phyloP scores from a whole-genome alignment of 331 rosid genomes.

The Malus hybrid region DNA sequence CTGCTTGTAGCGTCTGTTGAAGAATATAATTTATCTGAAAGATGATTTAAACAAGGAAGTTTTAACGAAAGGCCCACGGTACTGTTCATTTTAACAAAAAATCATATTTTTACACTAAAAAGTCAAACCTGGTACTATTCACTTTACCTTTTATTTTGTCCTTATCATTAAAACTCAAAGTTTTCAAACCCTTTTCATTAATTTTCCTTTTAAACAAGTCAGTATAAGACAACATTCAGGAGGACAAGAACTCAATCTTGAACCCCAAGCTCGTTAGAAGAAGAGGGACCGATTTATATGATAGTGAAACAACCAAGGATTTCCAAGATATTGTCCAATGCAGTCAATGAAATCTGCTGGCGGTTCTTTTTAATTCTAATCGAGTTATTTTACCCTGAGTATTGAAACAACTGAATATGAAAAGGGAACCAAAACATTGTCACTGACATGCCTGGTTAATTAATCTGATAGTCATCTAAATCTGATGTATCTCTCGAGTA shows the following conservation, averaged over 20 bases:
- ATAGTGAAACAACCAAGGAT: no score
- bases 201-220: conserved; percentile 13
- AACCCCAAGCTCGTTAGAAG: neutral
- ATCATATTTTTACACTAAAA: no score
- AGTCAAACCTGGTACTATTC: no score
- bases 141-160: no score
- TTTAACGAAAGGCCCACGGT: no score
- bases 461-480: conserved; percentile 43
- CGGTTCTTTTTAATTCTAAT: neutral
- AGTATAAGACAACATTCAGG: neutral
- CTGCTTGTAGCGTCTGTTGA: conserved; percentile 71
- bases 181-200: no score
- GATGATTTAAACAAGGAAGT: conserved; percentile 8
- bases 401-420: neutral
- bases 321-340: no score
- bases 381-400: neutral
- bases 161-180: no score
- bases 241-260: neutral
- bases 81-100: no score
- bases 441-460: conserved; percentile 48
- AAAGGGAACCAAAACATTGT: neutral
- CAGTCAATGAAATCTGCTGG: no score
- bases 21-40: conserved; percentile 63
- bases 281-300: neutral
- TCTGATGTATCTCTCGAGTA: conserved; percentile 76